A percentile compares a stretch with the other conserved stretches of the same genome.
These are phyloP conservation scores for Mycena epipterygia DNA, from an alignment of 768 basidiomycete species.

Conservation along the genomic window DNA sequence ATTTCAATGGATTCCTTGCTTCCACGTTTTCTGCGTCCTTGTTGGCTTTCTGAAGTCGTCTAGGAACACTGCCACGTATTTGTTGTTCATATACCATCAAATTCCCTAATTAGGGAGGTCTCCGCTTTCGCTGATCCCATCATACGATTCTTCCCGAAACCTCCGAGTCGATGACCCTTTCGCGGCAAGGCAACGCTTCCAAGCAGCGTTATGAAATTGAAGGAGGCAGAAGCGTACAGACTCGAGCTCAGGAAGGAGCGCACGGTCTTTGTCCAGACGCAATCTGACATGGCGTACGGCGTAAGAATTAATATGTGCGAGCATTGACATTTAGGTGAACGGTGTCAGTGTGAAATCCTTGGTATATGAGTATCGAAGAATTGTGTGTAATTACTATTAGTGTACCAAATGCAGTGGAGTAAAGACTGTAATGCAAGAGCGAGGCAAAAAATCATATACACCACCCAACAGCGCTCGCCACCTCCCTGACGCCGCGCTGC, in stretches of 20 bases:
- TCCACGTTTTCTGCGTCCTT: too few species aligned
- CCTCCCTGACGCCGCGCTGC: conserved; percentile 72
- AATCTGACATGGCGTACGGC: not conserved
- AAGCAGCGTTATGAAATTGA: conserved; percentile 2
- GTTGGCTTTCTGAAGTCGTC: too few species aligned
- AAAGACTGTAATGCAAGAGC: not conserved
- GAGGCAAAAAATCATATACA: conserved; percentile 58
- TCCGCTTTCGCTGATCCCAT: too few species aligned
- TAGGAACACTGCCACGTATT: too few species aligned
- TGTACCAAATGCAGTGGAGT: conserved; percentile 16
- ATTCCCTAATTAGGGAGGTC: not conserved
- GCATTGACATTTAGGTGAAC: not conserved
- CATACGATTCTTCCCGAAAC: too few species aligned
- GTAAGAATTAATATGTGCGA: conserved; percentile 1
- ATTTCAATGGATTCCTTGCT: too few species aligned
- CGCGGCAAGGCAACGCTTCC: not conserved
- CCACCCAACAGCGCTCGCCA: conserved; percentile 75
- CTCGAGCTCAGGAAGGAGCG: conserved; percentile 39
- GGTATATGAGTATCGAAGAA: conserved; percentile 8
- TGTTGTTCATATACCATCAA: too few species aligned
- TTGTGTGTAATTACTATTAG: conserved; percentile 22
- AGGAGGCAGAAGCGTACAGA: conserved; percentile 29
- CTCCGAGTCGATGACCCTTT: too few species aligned
- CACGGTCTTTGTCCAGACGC: conserved; percentile 16
- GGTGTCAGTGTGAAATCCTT: not conserved